Evolutionary conservation across 495 filamentous ascomycete species (phyloP), one percentile per base, ranked within the genome.

Genomic region (Echria macrotheca): DNA sequence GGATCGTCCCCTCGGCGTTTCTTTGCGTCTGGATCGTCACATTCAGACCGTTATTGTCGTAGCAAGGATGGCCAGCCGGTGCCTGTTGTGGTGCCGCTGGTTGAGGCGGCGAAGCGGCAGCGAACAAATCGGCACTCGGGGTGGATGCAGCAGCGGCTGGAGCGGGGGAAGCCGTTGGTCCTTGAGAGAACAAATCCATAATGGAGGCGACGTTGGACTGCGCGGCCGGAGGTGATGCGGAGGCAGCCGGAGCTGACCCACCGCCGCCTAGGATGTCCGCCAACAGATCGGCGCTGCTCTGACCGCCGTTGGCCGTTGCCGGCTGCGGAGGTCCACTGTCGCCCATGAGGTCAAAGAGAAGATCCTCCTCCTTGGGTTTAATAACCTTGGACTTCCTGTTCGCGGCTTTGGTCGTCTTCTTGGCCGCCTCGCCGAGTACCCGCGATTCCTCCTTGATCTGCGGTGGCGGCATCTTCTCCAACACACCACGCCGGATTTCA

Each of bases 381-480:
- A 79, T 72, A 3, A 81, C 83, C 64, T 87, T 94, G 22, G 81
- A 76, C 68, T 87, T 94, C 57, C 78, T 75, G 56, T 83, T 86
- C 24, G 81, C 72, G 31, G 80, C 81, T 63, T 87, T 88, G 58
- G 81, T 82, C 38, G 81, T 77, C 69, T 91, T 94, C 75, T 86
- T 91, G 41, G 82, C 69, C 5, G 87, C 83, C 56, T 91, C 86
- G n/a, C 91, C 89, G 11, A 96, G 71, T 5, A 95, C 89, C 31
- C 91, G 74, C 45, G 90, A 89, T 61, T 91, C 85, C 64, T 98
- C 93, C 44, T 89, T 88, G 57, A 97, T 96, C 63, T 97, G 91
- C 6, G 93, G 93, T 2, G 91, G 80, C 10, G 93, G 93, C 93
- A 98, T 98, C 61, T 90, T 88, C 69, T 98, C 93, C 1, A 98